These are phyloP conservation scores for Kluyveromyces siamensis DNA, from an alignment of 805 yeast genomes.

Conservation along the genomic window DNA sequence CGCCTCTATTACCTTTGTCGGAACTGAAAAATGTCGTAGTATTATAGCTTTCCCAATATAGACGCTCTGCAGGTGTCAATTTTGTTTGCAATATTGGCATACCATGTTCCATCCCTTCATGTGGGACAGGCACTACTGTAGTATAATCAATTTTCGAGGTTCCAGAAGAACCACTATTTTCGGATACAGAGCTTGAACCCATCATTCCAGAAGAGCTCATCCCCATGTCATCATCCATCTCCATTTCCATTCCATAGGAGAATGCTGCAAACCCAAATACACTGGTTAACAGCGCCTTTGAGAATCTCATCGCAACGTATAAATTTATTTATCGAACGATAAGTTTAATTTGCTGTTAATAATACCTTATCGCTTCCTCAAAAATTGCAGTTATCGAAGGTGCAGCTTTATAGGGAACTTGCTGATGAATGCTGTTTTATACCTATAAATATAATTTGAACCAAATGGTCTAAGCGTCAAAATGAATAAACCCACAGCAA, in stretches of 20 bases:
- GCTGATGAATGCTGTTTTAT: not conserved
- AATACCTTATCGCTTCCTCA: not conserved
- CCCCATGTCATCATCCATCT: constrained; percentile 28
- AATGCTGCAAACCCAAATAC: constrained; percentile 6
- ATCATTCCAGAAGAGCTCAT: constrained; percentile 20
- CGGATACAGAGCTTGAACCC: constrained; percentile 6
- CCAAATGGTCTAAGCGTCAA: not conserved
- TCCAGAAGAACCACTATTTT: constrained; percentile 5
- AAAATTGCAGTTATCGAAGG: not conserved
- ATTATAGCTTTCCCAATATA: constrained; percentile 72
- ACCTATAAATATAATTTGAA: not conserved
- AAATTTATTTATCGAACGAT: too few species aligned
- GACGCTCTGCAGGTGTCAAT: constrained; percentile 60
- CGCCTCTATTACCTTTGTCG: constrained; percentile 37
- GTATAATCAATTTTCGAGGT: constrained; percentile 6
- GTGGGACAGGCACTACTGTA: constrained; percentile 34
- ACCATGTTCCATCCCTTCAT: constrained; percentile 53
- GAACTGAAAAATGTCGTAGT: constrained; percentile 65
- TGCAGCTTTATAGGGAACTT: not conserved
- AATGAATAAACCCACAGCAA: not conserved
- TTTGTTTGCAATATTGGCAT: constrained; percentile 59
- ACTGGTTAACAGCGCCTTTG: not conserved
- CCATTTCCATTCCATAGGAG: constrained; percentile 39
- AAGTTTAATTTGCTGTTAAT: not conserved
- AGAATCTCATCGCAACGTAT: not conserved